phyloP scores from a whole-genome alignment of 2,329 filamentous ascomycete genomes.

The Pseudocercospora cruenta region DNA sequence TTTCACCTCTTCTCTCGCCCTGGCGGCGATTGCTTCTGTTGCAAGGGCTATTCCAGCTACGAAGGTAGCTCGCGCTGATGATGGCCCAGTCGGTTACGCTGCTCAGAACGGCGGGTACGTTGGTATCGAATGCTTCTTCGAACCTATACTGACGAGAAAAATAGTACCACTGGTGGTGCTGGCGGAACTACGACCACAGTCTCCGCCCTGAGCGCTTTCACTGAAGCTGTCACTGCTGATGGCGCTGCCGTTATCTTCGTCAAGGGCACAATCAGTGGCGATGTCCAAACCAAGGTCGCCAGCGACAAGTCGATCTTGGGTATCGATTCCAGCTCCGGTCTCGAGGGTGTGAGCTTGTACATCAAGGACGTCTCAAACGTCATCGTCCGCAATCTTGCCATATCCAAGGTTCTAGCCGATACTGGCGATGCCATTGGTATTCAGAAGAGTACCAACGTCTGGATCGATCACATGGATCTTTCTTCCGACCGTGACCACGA shows the following conservation, averaged over 20 bases:
- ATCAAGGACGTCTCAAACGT: slow-evolving; percentile 57
- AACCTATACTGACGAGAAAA: not conserved
- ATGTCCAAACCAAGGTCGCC: slow-evolving; percentile 38
- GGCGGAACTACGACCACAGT: slow-evolving; percentile 52
- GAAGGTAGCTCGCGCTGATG: slow-evolving; percentile 15
- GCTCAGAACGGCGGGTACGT: slow-evolving; percentile 33
- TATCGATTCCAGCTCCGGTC: slow-evolving; percentile 46
- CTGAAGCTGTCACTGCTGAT: slow-evolving; percentile 40
- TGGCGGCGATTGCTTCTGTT: slow-evolving; percentile 32
- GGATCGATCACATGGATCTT: slow-evolving; percentile 71
- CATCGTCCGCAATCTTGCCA: slow-evolving; percentile 61
- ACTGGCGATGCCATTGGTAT: slow-evolving; percentile 58
- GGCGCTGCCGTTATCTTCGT: slow-evolving; percentile 51
- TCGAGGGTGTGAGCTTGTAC: slow-evolving; percentile 53
- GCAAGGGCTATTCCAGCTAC: slow-evolving; percentile 27
- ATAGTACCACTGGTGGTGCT: slow-evolving; percentile 51
- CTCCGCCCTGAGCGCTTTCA: slow-evolving; percentile 48
- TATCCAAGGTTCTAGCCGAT: slow-evolving; percentile 52
- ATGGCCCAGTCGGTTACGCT: slow-evolving; percentile 32
- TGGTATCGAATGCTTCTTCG: not conserved
- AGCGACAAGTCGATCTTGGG: slow-evolving; percentile 59
- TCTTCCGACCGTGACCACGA: slow-evolving; percentile 61
- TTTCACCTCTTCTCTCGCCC: slow-evolving; percentile 27
- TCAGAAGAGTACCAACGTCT: slow-evolving; percentile 56
- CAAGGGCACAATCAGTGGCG: slow-evolving; percentile 42